A percentile compares a stretch with the other conserved stretches of the same genome.
Evolutionary conservation across 352 stramenopile genomes (phyloP).

Genomic region (Pelagophyceae sp.): DNA sequence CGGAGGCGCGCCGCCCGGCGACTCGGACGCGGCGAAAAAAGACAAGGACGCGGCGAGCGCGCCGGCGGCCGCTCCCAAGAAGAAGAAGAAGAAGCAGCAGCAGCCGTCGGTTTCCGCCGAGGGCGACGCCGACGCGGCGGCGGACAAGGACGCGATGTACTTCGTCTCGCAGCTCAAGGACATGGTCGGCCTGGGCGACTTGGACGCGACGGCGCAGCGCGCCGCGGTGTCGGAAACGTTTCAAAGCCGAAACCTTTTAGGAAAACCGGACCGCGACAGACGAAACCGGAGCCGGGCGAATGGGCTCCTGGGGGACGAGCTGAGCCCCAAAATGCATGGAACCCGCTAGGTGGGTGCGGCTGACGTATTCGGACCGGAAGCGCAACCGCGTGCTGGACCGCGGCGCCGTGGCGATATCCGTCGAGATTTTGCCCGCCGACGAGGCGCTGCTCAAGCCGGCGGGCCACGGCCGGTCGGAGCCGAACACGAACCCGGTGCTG

Average conservation of each 20-base stretch:
- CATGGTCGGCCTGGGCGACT: constrained; percentile 25
- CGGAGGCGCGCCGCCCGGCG: background rate
- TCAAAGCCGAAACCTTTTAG: too few relatives aligned
- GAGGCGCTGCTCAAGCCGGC: constrained; percentile 61
- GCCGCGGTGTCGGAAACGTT: too few relatives aligned
- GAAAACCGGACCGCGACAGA: too few relatives aligned
- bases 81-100: constrained; percentile 22
- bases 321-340: too few relatives aligned
- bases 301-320: too few relatives aligned
- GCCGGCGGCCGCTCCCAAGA: background rate
- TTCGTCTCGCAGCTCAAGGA: constrained; percentile 26
- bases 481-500: constrained; percentile 82
- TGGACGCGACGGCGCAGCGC: constrained; percentile 21
- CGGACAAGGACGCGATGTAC: constrained; percentile 8
- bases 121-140: background rate
- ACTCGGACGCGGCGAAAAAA: constrained; percentile 17
- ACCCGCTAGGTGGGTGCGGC: constrained; percentile 22
- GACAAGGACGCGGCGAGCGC: constrained; percentile 2
- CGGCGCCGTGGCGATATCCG: constrained; percentile 16
- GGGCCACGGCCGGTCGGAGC: constrained; percentile 65
- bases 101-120: background rate
- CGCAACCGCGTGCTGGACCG: background rate
- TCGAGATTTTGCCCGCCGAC: constrained; percentile 67
- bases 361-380: constrained; percentile 20
- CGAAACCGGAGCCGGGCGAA: too few relatives aligned